phyloP scores from a whole-genome alignment of 2,329 filamentous ascomycete species.

The Sporothrix protearum region DNA sequence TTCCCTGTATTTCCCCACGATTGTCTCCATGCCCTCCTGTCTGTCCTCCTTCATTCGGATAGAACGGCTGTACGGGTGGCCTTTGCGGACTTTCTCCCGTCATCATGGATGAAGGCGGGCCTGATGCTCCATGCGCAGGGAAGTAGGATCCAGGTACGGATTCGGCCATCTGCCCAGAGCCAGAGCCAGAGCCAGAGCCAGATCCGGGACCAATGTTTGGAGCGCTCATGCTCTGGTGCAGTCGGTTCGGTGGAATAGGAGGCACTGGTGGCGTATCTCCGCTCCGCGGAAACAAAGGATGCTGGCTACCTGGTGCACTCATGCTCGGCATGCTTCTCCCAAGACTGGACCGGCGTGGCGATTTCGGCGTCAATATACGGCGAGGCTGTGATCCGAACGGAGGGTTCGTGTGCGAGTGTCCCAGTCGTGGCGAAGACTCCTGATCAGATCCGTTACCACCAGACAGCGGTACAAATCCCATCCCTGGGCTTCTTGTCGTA shows the following conservation, averaged over 20 bases:
- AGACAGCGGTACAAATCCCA: slow-evolving; percentile 1
- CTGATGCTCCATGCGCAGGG: not conserved
- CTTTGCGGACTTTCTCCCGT: slow-evolving; percentile 26
- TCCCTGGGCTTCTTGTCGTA: not conserved
- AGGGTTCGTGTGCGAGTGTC: slow-evolving; percentile 33
- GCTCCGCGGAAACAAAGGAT: not conserved
- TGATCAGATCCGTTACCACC: slow-evolving; percentile 29
- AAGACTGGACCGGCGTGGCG: slow-evolving; percentile 53
- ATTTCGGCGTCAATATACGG: slow-evolving; percentile 56
- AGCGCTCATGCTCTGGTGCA: slow-evolving; percentile 21
- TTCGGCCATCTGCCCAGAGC: not conserved
- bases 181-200: not conserved
- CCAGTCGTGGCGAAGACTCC: slow-evolving; percentile 33
- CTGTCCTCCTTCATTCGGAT: not conserved
- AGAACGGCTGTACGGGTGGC: slow-evolving; percentile 28
- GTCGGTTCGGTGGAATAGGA: slow-evolving; percentile 15
- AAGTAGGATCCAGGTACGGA: slow-evolving; percentile 12
- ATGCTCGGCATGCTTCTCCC: slow-evolving; percentile 30
- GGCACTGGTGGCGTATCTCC: slow-evolving; percentile 23
- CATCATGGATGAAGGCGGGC: not conserved
- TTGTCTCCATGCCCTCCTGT: not conserved
- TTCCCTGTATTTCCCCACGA: not conserved
- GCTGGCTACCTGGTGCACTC: not conserved
- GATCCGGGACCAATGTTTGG: slow-evolving; percentile 1
- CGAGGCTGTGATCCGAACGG: slow-evolving; percentile 33